Evolutionary conservation across 1,284 basidiomycete genomes (phyloP).

Genomic region (Ceratorhiza oryzae-sativae): DNA sequence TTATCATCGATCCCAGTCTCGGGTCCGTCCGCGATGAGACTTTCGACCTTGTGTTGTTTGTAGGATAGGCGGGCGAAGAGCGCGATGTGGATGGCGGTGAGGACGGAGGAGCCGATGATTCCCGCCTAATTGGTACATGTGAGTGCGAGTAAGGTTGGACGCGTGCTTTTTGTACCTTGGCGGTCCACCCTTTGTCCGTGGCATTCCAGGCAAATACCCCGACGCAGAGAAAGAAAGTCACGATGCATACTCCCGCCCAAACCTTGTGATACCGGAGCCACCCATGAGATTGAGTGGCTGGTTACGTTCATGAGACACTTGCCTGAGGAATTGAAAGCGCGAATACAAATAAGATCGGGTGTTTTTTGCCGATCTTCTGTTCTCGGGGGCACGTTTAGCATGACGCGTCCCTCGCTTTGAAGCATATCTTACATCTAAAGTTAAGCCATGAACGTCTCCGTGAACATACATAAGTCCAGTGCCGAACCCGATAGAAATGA

Average conservation of each 20-base stretch:
- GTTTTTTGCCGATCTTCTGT: slow-evolving; percentile 26
- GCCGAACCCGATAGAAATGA: slow-evolving; percentile 41
- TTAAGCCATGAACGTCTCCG: slow-evolving; percentile 34
- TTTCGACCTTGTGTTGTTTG: slow-evolving; percentile 32
- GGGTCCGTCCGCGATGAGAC: slow-evolving; percentile 13
- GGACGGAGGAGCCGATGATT: slow-evolving; percentile 18
- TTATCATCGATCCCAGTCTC: slow-evolving; percentile 35
- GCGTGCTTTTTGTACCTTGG: too few species aligned
- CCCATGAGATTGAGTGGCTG: too few species aligned
- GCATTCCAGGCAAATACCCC: slow-evolving; percentile 35
- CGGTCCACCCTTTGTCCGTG: slow-evolving; percentile 32
- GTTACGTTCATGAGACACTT: neutral
- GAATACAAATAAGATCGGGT: slow-evolving; percentile 35
- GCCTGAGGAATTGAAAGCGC: slow-evolving; percentile 37
- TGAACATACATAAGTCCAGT: slow-evolving; percentile 41
- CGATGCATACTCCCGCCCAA: slow-evolving; percentile 30
- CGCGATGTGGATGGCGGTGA: slow-evolving; percentile 12
- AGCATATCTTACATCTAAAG: slow-evolving; percentile 25
- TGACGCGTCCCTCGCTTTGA: too few species aligned
- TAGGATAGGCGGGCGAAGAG: slow-evolving; percentile 26
- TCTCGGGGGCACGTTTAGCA: too few species aligned
- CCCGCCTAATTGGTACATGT: too few species aligned
- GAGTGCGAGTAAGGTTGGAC: too few species aligned
- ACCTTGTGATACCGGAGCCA: neutral
- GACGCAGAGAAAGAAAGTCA: slow-evolving; percentile 32